A percentile compares a stretch with the other conserved stretches of the same genome.
Evolutionary conservation across 2,329 filamentous ascomycete species (phyloP).

Genomic region (Aspergillus aculeatinus): DNA sequence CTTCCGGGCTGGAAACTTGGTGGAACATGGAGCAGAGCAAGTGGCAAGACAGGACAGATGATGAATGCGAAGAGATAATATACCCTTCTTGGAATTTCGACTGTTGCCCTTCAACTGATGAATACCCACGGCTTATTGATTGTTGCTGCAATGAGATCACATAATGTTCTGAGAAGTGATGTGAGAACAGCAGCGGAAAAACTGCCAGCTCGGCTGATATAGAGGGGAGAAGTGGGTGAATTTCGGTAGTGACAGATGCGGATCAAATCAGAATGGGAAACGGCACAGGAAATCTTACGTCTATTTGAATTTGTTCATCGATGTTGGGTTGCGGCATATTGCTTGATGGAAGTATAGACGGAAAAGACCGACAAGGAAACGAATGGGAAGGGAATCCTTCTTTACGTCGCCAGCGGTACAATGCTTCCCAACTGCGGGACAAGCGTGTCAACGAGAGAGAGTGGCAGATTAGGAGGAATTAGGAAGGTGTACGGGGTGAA

Average conservation of each 20-base stretch:
- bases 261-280: background rate
- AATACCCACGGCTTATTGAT: too few relatives aligned
- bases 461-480: background rate
- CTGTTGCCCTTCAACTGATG: too few relatives aligned
- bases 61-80: background rate
- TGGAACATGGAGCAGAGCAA: too few relatives aligned
- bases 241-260: too few relatives aligned
- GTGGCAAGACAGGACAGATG: background rate
- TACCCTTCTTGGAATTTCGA: too few relatives aligned
- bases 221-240: too few relatives aligned
- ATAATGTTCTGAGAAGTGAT: too few relatives aligned
- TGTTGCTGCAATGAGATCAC: too few relatives aligned
- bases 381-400: background rate
- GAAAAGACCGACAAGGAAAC: slow-evolving; percentile 2
- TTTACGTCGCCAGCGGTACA: background rate
- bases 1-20: too few relatives aligned
- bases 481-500: too few relatives aligned
- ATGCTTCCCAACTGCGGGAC: background rate
- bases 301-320: slow-evolving; percentile 34
- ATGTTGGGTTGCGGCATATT: slow-evolving; percentile 32
- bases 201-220: too few relatives aligned
- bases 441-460: slow-evolving; percentile 3
- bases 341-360: background rate
- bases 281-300: slow-evolving; percentile 27
- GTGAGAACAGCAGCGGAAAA: too few relatives aligned